Evolutionary conservation across 345 rosid species (phyloP).

Genomic region (Pelargonium nanum): DNA sequence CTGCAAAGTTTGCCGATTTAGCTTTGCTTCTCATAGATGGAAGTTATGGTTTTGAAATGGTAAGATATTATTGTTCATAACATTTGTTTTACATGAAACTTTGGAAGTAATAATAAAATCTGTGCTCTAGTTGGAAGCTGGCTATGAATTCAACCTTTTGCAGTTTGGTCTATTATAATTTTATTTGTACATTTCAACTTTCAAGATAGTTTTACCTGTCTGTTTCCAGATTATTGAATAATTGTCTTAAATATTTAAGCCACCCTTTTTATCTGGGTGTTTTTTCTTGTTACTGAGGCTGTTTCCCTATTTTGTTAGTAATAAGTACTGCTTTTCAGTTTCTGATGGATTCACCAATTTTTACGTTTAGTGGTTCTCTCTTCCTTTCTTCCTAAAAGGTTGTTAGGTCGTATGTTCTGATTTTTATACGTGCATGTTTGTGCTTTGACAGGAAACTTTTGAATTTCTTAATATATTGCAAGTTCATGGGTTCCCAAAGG

Average conservation of each 20-base stretch:
- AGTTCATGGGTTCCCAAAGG: conserved; percentile 85
- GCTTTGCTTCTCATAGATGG: conserved; percentile 84
- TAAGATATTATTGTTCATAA: conserved; percentile 18
- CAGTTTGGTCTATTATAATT: too few relatives aligned
- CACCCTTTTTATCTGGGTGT: too few relatives aligned
- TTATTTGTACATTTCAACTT: too few relatives aligned
- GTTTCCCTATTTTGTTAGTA: too few relatives aligned
- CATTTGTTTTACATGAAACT: not conserved
- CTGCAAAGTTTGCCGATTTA: conserved; percentile 86
- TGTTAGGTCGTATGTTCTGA: not conserved
- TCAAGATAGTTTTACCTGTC: too few relatives aligned
- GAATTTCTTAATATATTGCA: conserved; percentile 93
- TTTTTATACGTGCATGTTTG: conserved; percentile 6
- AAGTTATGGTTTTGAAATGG: conserved; percentile 99
- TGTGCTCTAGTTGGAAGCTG: not conserved
- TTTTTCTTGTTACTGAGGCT: too few relatives aligned
- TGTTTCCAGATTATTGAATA: too few relatives aligned
- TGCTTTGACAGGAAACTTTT: conserved; percentile 64
- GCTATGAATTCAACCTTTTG: not conserved
- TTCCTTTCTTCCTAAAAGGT: not conserved
- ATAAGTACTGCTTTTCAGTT: too few relatives aligned
- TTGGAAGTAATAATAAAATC: not conserved
- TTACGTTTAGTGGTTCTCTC: not conserved
- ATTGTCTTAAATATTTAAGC: too few relatives aligned
- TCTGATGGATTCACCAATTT: not conserved